Base-by-base conservation (phyloP, 164 flowering plant genomes). In the Kalanchoe fedtschenkoi region DNA sequence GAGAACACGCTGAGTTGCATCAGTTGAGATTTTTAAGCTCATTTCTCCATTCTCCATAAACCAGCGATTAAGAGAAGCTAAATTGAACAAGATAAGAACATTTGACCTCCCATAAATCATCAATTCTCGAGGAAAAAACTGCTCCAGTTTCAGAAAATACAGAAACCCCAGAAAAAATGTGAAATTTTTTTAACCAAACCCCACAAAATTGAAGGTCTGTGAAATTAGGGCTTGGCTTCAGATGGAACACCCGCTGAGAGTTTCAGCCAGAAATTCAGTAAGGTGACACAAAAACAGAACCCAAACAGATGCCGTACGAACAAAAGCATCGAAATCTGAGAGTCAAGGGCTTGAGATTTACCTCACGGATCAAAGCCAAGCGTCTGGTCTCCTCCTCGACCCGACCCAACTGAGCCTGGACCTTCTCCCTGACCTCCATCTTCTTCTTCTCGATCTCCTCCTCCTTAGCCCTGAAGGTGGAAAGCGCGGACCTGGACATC, bases 371-470 rank as follows among this genome's bases (percentile, higher is more conserved):
- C 39, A 39, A 0, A 59, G 81, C 81, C 62, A 81, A 56, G 19
- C 83, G 79, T 54, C 69, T 79, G 66, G 85, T 79, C 46, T 81
- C 85, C 56, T 81, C 83, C 24, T 81, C 85, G 42, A 79, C 81
- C 1, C 85, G 83, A 39, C 83, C 83, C 32, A 81, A 38, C 66
- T 81, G 83, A 6, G 70, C 70, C 34, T 77, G 83, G 58, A 81
- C 83, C 44, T 70, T 73, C 68, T 81, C 83, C 28, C 77, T 68
- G 11, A 81, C 78, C 70, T 79, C 78, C 71, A 75, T 24, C 66
- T 74, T 78, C 78, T 72, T 81, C 76, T 38, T 72, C 76, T 81
- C 85, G 61, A 81, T 81, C 77, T 81, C 85, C 37, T 81, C 83
- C 59, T 81, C 85, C 57, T 79, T 81, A 51, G 81, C 85, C 16